Conservation (phyloP, 257 asterid genomes). For the Henckelia pumila region DNA sequence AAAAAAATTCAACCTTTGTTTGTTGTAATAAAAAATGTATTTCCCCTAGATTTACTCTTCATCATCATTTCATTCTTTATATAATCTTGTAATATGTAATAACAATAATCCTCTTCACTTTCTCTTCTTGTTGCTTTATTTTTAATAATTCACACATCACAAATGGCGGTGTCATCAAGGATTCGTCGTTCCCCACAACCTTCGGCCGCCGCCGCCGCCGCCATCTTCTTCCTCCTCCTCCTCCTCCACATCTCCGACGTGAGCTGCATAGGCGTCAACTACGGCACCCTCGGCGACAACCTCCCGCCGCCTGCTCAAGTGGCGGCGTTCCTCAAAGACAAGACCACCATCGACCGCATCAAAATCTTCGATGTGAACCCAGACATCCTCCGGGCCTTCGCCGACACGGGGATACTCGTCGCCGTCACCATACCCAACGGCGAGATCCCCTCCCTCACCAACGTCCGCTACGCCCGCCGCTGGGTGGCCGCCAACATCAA, state of each 20-base stretch:
- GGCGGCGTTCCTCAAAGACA: conserved; percentile 63
- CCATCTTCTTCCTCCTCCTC: conserved; percentile 26
- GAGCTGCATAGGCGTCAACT: conserved; percentile 75
- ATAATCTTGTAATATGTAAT: too few species aligned
- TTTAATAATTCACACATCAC: background rate
- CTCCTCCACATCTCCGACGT: conserved; percentile 34
- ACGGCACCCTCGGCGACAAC: conserved; percentile 86
- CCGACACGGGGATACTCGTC: conserved; percentile 63
- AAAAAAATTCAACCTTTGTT: too few species aligned
- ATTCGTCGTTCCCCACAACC: background rate
- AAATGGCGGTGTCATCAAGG: conserved; percentile 6
- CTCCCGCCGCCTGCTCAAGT: conserved; percentile 79
- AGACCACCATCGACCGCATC: conserved; percentile 67
- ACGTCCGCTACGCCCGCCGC: conserved; percentile 41
- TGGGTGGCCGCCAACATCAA: conserved; percentile 54
- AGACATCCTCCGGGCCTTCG: conserved; percentile 77
- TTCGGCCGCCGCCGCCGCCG: conserved; percentile 15
- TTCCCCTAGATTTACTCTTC: background rate
- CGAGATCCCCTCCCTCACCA: conserved; percentile 59
- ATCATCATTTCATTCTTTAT: background rate
- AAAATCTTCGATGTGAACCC: conserved; percentile 81
- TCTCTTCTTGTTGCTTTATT: too few species aligned
- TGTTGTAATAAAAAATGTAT: too few species aligned
- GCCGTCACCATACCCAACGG: conserved; percentile 85
- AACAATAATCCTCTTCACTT: background rate